Percentiles rank a stretch among this genome's conserved stretches.
Evolutionary conservation across 805 yeast species (phyloP).

Genomic region (Debaryomyces castellii): DNA sequence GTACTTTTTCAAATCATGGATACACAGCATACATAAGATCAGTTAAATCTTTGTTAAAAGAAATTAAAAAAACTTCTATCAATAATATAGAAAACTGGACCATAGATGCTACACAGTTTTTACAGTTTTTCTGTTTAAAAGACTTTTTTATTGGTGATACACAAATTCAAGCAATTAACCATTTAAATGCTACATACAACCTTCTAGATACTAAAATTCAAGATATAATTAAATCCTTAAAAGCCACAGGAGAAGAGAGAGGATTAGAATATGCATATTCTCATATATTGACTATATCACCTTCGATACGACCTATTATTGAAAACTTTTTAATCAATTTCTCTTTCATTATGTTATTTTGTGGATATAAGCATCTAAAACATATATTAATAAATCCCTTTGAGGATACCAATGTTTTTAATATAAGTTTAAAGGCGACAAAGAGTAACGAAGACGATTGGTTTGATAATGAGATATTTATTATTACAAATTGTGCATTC

Average conservation of each 20-base stretch:
- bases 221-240: background rate
- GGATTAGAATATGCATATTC: background rate
- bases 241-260: constrained; percentile 5
- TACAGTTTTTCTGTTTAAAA: constrained; percentile 29
- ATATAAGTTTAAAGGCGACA: constrained; percentile 1
- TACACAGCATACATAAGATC: constrained; percentile 20
- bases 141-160: constrained; percentile 27
- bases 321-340: constrained; percentile 41
- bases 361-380: constrained; percentile 24
- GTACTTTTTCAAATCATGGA: background rate
- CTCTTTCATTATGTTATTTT: constrained; percentile 26
- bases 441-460: constrained; percentile 1
- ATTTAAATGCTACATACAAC: constrained; percentile 32
- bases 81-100: constrained; percentile 37
- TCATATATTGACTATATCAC: background rate
- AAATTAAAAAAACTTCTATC: constrained; percentile 15
- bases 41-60: constrained; percentile 14
- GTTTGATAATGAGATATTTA: background rate
- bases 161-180: constrained; percentile 25
- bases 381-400: constrained; percentile 41
- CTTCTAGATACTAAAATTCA: constrained; percentile 27
- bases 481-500: constrained; percentile 1
- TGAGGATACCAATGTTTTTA: constrained; percentile 20
- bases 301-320: constrained; percentile 8
- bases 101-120: constrained; percentile 34